Evolutionary conservation across 768 basidiomycete species (phyloP).

Genomic region (Panaeolus cyanescens): DNA sequence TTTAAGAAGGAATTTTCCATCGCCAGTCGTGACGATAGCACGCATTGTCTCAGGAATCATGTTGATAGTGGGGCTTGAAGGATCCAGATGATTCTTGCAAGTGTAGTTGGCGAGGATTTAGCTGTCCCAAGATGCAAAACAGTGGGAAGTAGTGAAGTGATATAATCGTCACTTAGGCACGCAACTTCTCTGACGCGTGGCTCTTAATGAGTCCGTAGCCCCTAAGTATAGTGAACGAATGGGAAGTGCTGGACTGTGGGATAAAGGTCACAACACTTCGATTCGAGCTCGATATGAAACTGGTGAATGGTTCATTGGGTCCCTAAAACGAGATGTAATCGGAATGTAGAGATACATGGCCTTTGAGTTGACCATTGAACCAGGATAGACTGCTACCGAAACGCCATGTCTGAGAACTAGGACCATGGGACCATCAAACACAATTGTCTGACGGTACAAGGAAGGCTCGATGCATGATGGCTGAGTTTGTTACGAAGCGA

Average conservation of each 20-base stretch:
- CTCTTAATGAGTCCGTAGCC: background rate
- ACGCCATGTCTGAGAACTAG: background rate
- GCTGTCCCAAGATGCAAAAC: background rate
- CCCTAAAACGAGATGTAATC: background rate
- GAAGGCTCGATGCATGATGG: background rate
- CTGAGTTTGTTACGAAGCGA: background rate
- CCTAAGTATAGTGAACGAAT: background rate
- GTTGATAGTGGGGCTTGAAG: background rate
- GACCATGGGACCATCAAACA: background rate
- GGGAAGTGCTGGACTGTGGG: background rate
- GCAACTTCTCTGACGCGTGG: background rate
- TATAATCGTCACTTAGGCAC: background rate
- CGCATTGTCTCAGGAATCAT: constrained; percentile 19
- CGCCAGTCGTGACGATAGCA: constrained; percentile 21
- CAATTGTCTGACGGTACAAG: background rate
- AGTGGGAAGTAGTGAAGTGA: background rate
- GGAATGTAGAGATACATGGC: background rate
- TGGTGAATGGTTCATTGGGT: background rate
- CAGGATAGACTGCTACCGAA: background rate
- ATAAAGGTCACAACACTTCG: background rate
- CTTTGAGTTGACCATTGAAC: no score
- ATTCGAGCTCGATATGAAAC: background rate
- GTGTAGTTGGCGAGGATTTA: background rate
- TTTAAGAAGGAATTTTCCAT: constrained; percentile 17
- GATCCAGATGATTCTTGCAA: background rate